Evolutionary conservation across 2,329 filamentous ascomycete genomes (phyloP).

Genomic region (Alternaria gansuensis): DNA sequence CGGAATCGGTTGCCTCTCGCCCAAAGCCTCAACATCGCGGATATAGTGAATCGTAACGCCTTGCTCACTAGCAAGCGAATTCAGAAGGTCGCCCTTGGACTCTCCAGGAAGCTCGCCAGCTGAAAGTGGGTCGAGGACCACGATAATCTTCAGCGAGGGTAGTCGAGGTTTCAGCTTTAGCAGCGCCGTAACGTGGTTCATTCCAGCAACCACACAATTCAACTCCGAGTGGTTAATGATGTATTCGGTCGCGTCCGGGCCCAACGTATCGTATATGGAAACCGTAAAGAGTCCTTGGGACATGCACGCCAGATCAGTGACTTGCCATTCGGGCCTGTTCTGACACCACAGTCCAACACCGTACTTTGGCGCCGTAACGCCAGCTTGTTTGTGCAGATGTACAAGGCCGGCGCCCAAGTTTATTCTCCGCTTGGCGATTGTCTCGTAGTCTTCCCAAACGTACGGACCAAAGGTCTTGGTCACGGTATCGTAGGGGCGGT

Average conservation of each 20-base stretch:
- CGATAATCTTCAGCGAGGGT: conserved; percentile 84
- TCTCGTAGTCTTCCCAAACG: conserved; percentile 82
- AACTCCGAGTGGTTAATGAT: conserved; percentile 92
- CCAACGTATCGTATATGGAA: conserved; percentile 95
- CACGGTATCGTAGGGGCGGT: conserved; percentile 77
- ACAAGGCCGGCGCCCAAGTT: conserved; percentile 87
- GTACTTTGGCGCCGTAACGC: conserved; percentile 70
- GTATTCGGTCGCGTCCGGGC: conserved; percentile 89
- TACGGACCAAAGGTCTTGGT: conserved; percentile 80
- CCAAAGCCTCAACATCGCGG: conserved; percentile 80
- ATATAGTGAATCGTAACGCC: conserved; percentile 84
- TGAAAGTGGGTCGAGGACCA: conserved; percentile 85
- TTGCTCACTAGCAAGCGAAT: conserved; percentile 74
- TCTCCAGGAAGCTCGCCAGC: conserved; percentile 77
- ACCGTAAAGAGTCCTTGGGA: conserved; percentile 90
- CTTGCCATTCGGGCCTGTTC: conserved; percentile 89
- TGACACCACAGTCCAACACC: conserved; percentile 86
- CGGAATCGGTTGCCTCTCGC: conserved; percentile 72
- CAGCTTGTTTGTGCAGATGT: conserved; percentile 78
- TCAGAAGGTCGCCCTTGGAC: conserved; percentile 82
- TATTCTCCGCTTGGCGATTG: conserved; percentile 79
- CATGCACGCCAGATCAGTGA: conserved; percentile 84
- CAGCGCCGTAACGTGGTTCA: conserved; percentile 82
- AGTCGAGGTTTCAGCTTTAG: conserved; percentile 81
- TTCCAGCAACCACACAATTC: conserved; percentile 76